Conservation (phyloP, 306 rosid genomes). For the Vicia faba region DNA sequence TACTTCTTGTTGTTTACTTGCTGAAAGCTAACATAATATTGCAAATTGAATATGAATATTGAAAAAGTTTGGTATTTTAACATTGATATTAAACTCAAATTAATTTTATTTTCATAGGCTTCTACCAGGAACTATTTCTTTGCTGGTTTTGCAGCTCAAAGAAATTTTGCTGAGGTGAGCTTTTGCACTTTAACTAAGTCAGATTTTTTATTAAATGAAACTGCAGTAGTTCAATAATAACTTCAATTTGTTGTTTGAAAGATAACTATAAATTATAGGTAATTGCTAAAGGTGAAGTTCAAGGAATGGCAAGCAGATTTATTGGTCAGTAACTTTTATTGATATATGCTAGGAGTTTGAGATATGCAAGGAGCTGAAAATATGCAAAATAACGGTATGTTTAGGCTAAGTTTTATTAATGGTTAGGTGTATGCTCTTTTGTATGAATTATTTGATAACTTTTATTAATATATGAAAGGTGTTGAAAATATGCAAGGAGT, state of each 20-base stretch:
- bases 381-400: no score
- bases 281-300: slow-evolving; percentile 98
- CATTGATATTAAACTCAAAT: slow-evolving; percentile 23
- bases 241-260: slow-evolving; percentile 27
- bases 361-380: no score
- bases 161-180: slow-evolving; percentile 95
- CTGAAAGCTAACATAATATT: no score
- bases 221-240: slow-evolving; percentile 4
- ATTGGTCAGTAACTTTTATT: no score
- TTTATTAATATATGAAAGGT: no score
- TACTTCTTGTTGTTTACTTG: no score
- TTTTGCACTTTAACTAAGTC: slow-evolving; percentile 13
- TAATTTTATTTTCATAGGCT: slow-evolving; percentile 63
- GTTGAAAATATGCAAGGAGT: no score
- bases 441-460: no score
- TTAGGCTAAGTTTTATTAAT: no score
- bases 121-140: slow-evolving; percentile 94
- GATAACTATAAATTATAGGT: slow-evolving; percentile 55
- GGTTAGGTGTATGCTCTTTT: no score
- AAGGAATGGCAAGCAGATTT: slow-evolving; percentile 97
- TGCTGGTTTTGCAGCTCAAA: slow-evolving; percentile 98
- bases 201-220: slow-evolving; percentile 17
- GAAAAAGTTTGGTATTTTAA: slow-evolving; percentile 10
- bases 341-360: no score
- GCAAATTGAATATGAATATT: not conserved